Evolutionary conservation across 495 filamentous ascomycete genomes (phyloP).

Genomic region (Penicillium angulare): DNA sequence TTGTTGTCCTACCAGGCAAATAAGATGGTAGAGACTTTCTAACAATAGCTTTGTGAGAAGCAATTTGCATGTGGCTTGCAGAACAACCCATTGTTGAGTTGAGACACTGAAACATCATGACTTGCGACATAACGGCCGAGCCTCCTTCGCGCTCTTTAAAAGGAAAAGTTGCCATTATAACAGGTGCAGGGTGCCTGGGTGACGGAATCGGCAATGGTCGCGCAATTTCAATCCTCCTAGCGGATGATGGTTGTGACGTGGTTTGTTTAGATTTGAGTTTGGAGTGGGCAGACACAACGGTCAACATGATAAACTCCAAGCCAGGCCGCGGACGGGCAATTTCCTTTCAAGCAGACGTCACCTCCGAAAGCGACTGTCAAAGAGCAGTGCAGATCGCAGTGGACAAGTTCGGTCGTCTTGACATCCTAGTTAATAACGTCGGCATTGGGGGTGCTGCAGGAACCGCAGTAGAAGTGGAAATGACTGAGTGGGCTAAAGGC

Average conservation of each 20-base stretch:
- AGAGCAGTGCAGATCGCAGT: constrained; percentile 36
- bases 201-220: constrained; percentile 59
- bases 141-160: constrained; percentile 28
- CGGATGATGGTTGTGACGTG: constrained; percentile 53
- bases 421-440: constrained; percentile 59
- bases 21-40: too few species aligned
- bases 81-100: not conserved
- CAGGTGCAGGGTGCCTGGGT: constrained; percentile 53
- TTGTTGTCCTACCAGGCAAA: constrained; percentile 5
- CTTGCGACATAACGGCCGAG: constrained; percentile 14
- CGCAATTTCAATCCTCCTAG: constrained; percentile 56
- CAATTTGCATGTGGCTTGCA: not conserved
- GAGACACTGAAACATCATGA: constrained; percentile 12
- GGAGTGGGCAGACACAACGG: constrained; percentile 47
- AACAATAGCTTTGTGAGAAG: too few species aligned
- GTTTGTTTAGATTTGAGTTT: constrained; percentile 52
- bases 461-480: constrained; percentile 53
- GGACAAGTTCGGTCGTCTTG: constrained; percentile 44
- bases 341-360: constrained; percentile 49
- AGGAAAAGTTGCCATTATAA: constrained; percentile 57
- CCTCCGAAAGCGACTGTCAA: constrained; percentile 45
- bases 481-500: constrained; percentile 49
- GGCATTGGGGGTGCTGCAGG: constrained; percentile 53
- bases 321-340: constrained; percentile 28
- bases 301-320: constrained; percentile 41